Evolutionary conservation across 257 asterid species (phyloP).

Genomic region (Plantago ovata): DNA sequence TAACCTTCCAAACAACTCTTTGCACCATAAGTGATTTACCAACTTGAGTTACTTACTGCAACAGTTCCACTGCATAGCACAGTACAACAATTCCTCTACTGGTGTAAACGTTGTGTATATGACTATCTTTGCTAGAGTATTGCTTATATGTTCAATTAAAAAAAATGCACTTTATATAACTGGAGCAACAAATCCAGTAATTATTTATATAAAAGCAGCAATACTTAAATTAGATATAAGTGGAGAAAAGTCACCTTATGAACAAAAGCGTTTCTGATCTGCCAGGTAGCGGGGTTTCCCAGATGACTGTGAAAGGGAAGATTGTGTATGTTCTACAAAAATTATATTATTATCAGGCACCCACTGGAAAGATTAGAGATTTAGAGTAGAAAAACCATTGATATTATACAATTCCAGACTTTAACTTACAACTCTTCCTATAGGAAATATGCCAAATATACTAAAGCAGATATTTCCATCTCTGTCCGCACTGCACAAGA

Average conservation of each 20-base stretch:
- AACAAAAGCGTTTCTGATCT: conserved; percentile 63
- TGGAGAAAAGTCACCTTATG: conserved; percentile 49
- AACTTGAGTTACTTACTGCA: no score
- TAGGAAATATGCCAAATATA: conserved; percentile 90
- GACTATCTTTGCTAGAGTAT: no score
- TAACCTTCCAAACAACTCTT: no score
- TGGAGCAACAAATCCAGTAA: conserved; percentile 6
- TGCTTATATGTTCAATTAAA: no score
- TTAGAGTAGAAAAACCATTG: conserved; percentile 6
- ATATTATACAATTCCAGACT: neutral
- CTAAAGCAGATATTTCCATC: conserved; percentile 87
- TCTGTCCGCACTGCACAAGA: conserved; percentile 89
- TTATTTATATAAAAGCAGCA: conserved; percentile 11
- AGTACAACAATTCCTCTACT: no score
- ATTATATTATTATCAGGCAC: conserved; percentile 24
- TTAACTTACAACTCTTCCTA: conserved; percentile 84
- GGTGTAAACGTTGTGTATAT: no score
- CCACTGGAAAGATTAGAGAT: conserved; percentile 16
- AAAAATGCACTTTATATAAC: no score
- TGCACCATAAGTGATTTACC: no score
- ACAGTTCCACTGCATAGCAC: no score
- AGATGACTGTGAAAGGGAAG: conserved; percentile 33
- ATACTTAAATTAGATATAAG: neutral
- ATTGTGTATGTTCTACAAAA: conserved; percentile 65
- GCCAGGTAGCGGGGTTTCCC: conserved; percentile 37